Evolutionary conservation across 495 filamentous ascomycete genomes (phyloP), one percentile per base, ranked within the genome.

Genomic region (Penicillium pulvis): DNA sequence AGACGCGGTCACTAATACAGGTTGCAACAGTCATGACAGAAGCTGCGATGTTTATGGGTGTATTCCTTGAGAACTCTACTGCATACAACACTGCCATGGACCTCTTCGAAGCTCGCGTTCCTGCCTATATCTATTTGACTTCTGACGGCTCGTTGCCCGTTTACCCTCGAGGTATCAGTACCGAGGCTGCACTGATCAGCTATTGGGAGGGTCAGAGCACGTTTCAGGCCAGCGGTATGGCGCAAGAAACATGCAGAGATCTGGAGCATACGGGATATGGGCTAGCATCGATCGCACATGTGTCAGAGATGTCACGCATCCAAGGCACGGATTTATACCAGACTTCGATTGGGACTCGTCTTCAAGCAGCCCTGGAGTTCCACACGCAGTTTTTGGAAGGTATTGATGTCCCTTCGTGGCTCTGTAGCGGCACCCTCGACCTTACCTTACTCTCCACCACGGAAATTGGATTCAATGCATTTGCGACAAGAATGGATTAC

Each of bases 171-270:
- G 28, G 28, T 28, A 28, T 28, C 28, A 28, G 4, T 28, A 4
- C 1, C 28, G 28, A 28, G 28, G 3, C 28, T 28, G 28, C 28
- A 0, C 6, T 28, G 1, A 28, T 28, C 28, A 28, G 28, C 28
- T 28, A 28, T 4, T 28, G 28, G 28, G 28, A 28, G 28, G 28
- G 28, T 5, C 28, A 28, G 41, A 10, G 52, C 46, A 45, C 26
- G 6, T 71, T 62, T 26, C 6, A 44, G 2, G 53, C 59, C 10
- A 52, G 60, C 41, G 66, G 57, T 6, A 50, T 57, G 46, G 63
- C 68, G 2, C 67, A 72, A 39, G 67, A 71, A 36, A 72, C 67
- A 30, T 72, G 65, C 26, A 60, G 69, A 24, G 70, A 71, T 39
- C 60, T 67, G 24, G 52, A 54, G n/a, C 70, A 70, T 52, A 69